Evolutionary conservation across 768 basidiomycete species (phyloP), one percentile per base, ranked within the genome.

Genomic region (Lentinula boryana): DNA sequence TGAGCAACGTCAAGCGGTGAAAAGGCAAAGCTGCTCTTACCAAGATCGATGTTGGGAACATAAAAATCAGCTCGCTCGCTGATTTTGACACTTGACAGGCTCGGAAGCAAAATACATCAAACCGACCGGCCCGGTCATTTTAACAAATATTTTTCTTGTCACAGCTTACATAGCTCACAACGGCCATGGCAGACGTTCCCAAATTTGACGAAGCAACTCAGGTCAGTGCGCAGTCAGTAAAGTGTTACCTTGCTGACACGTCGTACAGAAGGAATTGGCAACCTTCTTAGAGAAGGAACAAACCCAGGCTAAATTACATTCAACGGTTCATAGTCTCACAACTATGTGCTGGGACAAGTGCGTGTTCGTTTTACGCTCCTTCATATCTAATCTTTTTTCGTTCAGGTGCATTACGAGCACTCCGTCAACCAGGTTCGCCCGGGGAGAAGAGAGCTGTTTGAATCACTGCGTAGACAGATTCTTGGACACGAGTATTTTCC

Each of bases 321-420:
- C 82, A 27, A 77, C 82, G 32, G 86, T 95, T 46, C 93, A 93
- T 63, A 83, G 78, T 54, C 80, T 95, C 65, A 95, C 94, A 16
- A 82, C 82, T 67, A 85, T 86, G 75, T 95, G 93, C 72, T 95
- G 93, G 92, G 90, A 94, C 78, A 93, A 95, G 93, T 95, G 68
- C 71, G 84, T 78, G 55, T n/a, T 59, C 18, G 36, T 50, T 62
- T 56, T 35, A 54, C 60, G 50, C 32, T 57, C 44, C 32, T 16
- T 40, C 63, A 18, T 15, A 53, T 50, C 32, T 52, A 35, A 46
- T 23, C 62, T 38, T 18, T 62, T 46, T 58, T 35, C 60, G 41
- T 51, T 62, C 48, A 35, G 93, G 71, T 96, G 94, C 69, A 80
- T 95, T 56, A 88, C 89, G 0, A 82, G 91, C 50, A 84, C 84